Conservation (phyloP, 2,329 filamentous ascomycete species). For the Talaromyces verruculosus region DNA sequence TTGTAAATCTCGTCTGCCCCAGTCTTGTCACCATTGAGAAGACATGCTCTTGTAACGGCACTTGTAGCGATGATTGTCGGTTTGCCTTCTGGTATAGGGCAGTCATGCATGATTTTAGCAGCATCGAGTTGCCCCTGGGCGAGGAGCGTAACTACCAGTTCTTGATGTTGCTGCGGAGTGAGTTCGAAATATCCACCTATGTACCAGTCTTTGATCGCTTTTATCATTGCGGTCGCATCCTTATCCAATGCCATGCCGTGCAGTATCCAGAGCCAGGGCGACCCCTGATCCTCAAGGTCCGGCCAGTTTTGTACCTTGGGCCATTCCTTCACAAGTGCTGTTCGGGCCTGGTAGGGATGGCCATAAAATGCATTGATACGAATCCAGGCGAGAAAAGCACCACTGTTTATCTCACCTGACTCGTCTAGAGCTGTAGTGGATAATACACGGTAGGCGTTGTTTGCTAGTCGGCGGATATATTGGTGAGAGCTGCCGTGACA, state of each 20-base stretch:
- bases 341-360: constrained; percentile 55
- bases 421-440: constrained; percentile 41
- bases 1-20: constrained; percentile 64
- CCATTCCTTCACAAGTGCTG: constrained; percentile 47
- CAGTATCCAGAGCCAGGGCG: constrained; percentile 54
- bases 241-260: constrained; percentile 62
- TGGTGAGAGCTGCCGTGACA: constrained; percentile 40
- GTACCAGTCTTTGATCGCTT: constrained; percentile 51
- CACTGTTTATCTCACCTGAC: constrained; percentile 35
- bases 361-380: constrained; percentile 56
- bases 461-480: constrained; percentile 43
- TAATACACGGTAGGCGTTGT: constrained; percentile 32
- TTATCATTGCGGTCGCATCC: constrained; percentile 59
- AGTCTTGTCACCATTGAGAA: constrained; percentile 58
- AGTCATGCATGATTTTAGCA: constrained; percentile 67
- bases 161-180: constrained; percentile 42
- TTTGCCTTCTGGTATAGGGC: constrained; percentile 48
- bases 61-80: constrained; percentile 52
- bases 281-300: constrained; percentile 24
- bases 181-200: constrained; percentile 51
- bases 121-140: constrained; percentile 57
- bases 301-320: constrained; percentile 30
- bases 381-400: constrained; percentile 49
- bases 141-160: constrained; percentile 65
- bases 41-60: constrained; percentile 61